Evolutionary conservation across 306 rosid genomes (phyloP).

Genomic region (Comarum palustre): DNA sequence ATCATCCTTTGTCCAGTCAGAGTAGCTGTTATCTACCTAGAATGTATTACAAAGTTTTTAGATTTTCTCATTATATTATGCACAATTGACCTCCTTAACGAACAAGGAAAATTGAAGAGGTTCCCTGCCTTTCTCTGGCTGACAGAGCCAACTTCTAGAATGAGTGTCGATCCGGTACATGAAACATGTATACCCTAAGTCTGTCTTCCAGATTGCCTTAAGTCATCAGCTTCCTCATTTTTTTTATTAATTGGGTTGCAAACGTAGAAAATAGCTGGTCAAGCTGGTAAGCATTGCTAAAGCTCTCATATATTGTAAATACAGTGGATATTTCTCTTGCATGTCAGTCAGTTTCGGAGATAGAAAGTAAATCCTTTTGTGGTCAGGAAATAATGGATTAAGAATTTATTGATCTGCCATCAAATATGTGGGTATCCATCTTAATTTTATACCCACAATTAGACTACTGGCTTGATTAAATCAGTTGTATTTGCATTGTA

Average conservation of each 20-base stretch:
- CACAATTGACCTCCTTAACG: background rate
- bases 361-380: background rate
- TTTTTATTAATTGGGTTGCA: background rate
- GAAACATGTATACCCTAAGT: background rate
- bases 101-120: background rate
- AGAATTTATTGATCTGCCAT: background rate
- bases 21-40: background rate
- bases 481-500: background rate
- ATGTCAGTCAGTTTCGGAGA: background rate
- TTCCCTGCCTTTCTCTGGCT: background rate
- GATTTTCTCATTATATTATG: background rate
- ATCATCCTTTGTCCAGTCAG: background rate
- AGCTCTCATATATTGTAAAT: background rate
- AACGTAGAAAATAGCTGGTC: background rate
- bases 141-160: background rate
- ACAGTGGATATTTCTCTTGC: background rate
- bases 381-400: background rate
- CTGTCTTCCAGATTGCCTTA: background rate
- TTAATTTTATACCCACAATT: background rate
- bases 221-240: background rate
- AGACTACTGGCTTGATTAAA: background rate
- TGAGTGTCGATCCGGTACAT: background rate
- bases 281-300: slow-evolving; percentile 5
- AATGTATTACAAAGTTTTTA: background rate
- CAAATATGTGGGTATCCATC: background rate